A percentile compares a stretch with the other conserved stretches of the same genome.
phyloP scores from a whole-genome alignment of 768 basidiomycete species.

The Infundibulicybe gibba region DNA sequence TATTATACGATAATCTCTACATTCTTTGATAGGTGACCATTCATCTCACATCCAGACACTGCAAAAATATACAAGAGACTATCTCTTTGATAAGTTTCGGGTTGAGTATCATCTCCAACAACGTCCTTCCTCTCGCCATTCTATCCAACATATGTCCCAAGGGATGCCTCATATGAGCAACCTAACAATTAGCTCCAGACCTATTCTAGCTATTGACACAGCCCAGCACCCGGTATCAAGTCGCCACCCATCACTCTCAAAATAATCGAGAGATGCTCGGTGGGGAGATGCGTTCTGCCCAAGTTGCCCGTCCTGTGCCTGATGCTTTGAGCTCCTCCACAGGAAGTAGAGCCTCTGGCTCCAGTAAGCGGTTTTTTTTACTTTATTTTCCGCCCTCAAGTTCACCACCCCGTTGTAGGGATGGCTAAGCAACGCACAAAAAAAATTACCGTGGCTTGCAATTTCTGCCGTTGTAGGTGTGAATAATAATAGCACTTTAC shows the following conservation, averaged over 20 bases:
- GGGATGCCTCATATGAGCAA: conserved; percentile 39
- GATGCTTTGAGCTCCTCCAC: conserved; percentile 34
- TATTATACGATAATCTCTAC: background rate
- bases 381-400: conserved; percentile 4
- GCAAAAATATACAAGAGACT: conserved; percentile 81
- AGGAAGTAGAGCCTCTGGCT: conserved; percentile 21
- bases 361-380: conserved; percentile 28
- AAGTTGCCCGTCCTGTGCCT: conserved; percentile 36
- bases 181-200: conserved; percentile 45
- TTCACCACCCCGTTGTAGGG: conserved; percentile 27
- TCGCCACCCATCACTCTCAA: conserved; percentile 42
- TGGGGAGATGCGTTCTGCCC: conserved; percentile 38
- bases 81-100: conserved; percentile 77
- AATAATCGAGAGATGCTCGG: conserved; percentile 44
- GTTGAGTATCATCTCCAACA: conserved; percentile 53
- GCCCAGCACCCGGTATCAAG: conserved; percentile 40
- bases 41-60: conserved; percentile 52
- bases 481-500: conserved; percentile 6
- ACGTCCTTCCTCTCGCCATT: conserved; percentile 41
- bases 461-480: conserved; percentile 83
- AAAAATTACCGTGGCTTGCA: conserved; percentile 88
- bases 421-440: conserved; percentile 69
- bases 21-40: conserved; percentile 11
- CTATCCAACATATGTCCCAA: conserved; percentile 34
- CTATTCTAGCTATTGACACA: conserved; percentile 62